Conservation (phyloP, 176 grass and related monocot genomes). For the Alopecurus myosuroides region DNA sequence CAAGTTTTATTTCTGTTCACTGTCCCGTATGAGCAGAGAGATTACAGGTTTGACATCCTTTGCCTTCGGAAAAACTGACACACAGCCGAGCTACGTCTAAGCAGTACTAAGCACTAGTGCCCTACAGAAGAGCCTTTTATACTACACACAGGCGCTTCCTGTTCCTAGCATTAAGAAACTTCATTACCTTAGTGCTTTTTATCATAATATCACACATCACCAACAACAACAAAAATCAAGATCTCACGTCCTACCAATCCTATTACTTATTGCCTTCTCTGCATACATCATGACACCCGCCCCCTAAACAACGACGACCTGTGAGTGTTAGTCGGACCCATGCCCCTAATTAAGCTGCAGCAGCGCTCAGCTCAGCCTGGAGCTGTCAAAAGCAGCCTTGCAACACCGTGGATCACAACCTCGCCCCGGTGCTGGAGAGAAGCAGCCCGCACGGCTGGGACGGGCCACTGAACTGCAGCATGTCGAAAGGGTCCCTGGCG, state of each 20-base stretch:
- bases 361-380: neutral
- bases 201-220: constrained; percentile 26
- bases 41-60: no score
- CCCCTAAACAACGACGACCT: neutral
- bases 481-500: constrained; percentile 41
- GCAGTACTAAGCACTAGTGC: neutral
- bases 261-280: constrained; percentile 16
- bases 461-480: constrained; percentile 38
- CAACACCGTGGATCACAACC: constrained; percentile 23
- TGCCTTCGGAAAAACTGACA: no score
- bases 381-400: neutral
- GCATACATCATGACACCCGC: neutral
- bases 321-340: neutral
- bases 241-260: constrained; percentile 9
- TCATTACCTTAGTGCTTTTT: neutral
- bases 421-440: constrained; percentile 41
- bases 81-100: no score
- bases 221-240: constrained; percentile 22
- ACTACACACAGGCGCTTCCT: neutral
- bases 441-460: constrained; percentile 52
- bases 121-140: constrained; percentile 1
- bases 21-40: no score
- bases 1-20: no score
- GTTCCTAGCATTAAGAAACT: neutral
- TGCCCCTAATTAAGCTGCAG: neutral